These are phyloP conservation scores for Tephrocybe sp. DNA, from an alignment of 768 basidiomycete genomes.

Conservation along the genomic window DNA sequence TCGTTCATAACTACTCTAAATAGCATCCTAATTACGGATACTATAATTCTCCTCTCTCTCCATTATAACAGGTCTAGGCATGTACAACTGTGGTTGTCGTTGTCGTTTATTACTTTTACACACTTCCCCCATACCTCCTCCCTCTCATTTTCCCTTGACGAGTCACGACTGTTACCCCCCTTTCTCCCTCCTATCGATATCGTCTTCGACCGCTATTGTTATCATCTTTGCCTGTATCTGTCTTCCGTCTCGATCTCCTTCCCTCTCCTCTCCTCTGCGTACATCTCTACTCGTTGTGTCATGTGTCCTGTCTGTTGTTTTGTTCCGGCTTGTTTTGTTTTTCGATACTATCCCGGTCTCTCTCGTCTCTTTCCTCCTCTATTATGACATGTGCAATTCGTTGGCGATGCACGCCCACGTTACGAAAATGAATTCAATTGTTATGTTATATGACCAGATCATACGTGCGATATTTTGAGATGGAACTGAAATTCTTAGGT, in stretches of 20 bases:
- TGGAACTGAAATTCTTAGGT: too few species aligned
- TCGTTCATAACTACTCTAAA: conserved; percentile 9
- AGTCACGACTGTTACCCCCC: conserved; percentile 2
- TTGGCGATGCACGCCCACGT: background rate
- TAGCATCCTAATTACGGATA: conserved; percentile 11
- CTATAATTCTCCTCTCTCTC: conserved; percentile 10
- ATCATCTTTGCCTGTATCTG: conserved; percentile 14
- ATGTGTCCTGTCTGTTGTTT: conserved; percentile 13
- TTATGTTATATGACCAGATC: too few species aligned
- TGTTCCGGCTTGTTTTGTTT: conserved; percentile 13
- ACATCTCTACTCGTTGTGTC: conserved; percentile 12
- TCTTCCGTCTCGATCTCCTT: conserved; percentile 11
- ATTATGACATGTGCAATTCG: background rate
- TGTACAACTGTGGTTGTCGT: conserved; percentile 7
- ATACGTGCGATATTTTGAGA: too few species aligned
- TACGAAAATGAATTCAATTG: too few species aligned
- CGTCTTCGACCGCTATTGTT: conserved; percentile 9
- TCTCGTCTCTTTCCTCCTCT: background rate
- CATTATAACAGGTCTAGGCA: conserved; percentile 7
- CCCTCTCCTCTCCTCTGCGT: background rate
- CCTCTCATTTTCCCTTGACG: too few species aligned
- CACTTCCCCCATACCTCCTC: background rate
- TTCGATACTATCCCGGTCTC: conserved; percentile 3
- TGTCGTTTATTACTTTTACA: conserved; percentile 7
- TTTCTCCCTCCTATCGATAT: background rate